These are phyloP conservation scores for Cladosporium sp. DNA, from an alignment of 2,329 filamentous ascomycete genomes.

Conservation along the genomic window DNA sequence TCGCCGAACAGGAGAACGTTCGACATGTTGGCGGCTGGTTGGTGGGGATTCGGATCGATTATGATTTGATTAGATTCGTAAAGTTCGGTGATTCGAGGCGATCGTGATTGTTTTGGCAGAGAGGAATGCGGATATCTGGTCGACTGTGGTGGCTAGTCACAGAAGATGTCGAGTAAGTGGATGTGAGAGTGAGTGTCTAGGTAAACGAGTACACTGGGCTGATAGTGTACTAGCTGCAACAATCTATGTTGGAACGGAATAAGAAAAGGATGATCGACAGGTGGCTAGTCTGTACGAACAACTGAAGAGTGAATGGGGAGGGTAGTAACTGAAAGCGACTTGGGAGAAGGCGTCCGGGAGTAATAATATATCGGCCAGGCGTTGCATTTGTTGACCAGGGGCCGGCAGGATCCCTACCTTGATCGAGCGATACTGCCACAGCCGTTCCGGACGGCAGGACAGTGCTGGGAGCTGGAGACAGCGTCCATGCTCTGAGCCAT, in stretches of 20 bases:
- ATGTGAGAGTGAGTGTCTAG: background rate
- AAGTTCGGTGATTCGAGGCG: background rate
- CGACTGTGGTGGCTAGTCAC: constrained; percentile 32
- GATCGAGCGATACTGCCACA: constrained; percentile 10
- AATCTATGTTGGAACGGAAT: constrained; percentile 11
- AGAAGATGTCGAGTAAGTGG: constrained; percentile 15
- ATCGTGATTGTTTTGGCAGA: background rate
- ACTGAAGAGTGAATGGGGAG: constrained; percentile 4
- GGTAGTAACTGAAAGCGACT: background rate
- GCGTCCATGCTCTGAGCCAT: constrained; percentile 13
- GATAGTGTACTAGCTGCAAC: constrained; percentile 6
- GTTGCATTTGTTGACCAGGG: constrained; percentile 12
- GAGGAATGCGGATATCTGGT: background rate
- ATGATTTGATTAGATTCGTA: constrained; percentile 2
- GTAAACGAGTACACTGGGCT: constrained; percentile 10
- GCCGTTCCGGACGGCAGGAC: constrained; percentile 9
- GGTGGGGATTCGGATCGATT: constrained; percentile 10
- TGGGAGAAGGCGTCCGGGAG: constrained; percentile 1
- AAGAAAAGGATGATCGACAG: constrained; percentile 24
- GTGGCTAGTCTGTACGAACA: constrained; percentile 28
- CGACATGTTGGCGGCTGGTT: constrained; percentile 27
- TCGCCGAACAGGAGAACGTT: constrained; percentile 62
- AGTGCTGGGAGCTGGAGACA: constrained; percentile 12
- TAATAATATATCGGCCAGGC: constrained; percentile 13
- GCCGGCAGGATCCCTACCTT: constrained; percentile 5